A percentile compares a stretch with the other conserved stretches of the same genome.
phyloP scores from a whole-genome alignment of 2,329 filamentous ascomycete species.

The Diaporthe citrichinensis region DNA sequence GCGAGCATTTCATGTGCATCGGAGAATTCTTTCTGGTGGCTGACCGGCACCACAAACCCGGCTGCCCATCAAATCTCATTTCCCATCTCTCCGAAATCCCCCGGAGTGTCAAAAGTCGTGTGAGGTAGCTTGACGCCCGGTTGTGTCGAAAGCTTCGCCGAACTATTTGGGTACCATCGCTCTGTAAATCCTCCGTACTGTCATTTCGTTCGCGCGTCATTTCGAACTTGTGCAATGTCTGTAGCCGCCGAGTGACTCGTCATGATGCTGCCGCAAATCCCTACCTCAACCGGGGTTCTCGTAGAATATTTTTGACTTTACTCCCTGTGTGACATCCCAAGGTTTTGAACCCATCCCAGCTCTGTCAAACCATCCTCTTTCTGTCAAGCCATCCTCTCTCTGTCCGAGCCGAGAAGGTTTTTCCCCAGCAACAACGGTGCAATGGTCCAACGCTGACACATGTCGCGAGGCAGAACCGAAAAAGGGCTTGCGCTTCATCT shows the following conservation, averaged over 20 bases:
- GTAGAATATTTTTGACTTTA: neutral
- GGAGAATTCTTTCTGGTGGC: neutral
- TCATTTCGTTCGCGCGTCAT: conserved; percentile 6
- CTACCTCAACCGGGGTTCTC: conserved; percentile 4
- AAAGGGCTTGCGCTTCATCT: neutral
- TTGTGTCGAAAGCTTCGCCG: conserved; percentile 11
- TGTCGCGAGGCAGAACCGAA: neutral
- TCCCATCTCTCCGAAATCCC: conserved; percentile 14
- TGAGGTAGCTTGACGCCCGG: neutral
- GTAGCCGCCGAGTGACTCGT: conserved; percentile 19
- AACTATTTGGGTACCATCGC: conserved; percentile 14
- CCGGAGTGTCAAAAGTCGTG: neutral
- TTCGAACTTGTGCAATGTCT: neutral
- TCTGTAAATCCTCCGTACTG: neutral
- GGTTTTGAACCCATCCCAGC: conserved; percentile 3
- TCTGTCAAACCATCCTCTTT: neutral
- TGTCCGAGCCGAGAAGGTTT: neutral
- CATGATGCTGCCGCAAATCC: conserved; percentile 7
- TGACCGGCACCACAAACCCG: neutral
- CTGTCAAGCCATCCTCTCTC: neutral
- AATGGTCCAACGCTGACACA: conserved; percentile 1
- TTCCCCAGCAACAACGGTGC: no score
- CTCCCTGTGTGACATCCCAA: neutral
- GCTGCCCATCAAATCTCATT: conserved; percentile 1
- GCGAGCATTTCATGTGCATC: conserved; percentile 24